Evolutionary conservation across 805 yeast genomes (phyloP), one percentile per base, ranked within the genome.

Genomic region (Metschnikowia lochheadii): DNA sequence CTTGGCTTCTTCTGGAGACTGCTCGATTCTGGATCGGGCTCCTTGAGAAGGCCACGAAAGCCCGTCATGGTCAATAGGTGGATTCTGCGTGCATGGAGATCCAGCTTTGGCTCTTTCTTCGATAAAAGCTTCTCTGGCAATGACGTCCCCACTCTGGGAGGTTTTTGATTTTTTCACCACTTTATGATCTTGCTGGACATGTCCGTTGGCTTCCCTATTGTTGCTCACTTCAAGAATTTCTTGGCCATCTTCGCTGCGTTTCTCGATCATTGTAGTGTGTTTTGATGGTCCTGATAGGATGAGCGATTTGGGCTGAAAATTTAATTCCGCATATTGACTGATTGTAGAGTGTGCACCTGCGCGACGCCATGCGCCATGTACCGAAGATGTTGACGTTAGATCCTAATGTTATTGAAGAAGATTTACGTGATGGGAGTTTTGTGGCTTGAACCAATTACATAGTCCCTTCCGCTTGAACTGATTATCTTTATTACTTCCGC

Each of bases 31-130:
- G 29, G 65, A 68, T 50, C 96, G 74, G 6, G 99, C 92, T 7
- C 98, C 98, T 3, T 76, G 60, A 15, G 91, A 83, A 15, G 97
- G 98, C 96, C 97, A 92, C 40, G 96, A 89, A 43, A 92, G 78
- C 0, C 97, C 97, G 67, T 89, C 96, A 40, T 79, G 82, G 62
- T 89, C 96, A 33, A 90, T 85, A 17, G 96, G 94, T 0, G 96
- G 91, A 56, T 82, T 84, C 48, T 86, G 66, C 2, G 95, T 87
- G 64, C 84, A 86, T 18, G 96, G 96, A 4, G 90, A 82, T 0
- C 91, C 90, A 1, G 89, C 88, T 61, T 90, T 76, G 3, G 89
- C 84, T 57, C 79, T 84, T 50, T 85, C 71, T 14, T 91, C 91
- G 0, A 90, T 80, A 45, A 62, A 65, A 39, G 49, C 52, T 15